Evolutionary conservation across 2,329 filamentous ascomycete genomes (phyloP), one percentile per base, ranked within the genome.

Genomic region (Fusarium metavorans): DNA sequence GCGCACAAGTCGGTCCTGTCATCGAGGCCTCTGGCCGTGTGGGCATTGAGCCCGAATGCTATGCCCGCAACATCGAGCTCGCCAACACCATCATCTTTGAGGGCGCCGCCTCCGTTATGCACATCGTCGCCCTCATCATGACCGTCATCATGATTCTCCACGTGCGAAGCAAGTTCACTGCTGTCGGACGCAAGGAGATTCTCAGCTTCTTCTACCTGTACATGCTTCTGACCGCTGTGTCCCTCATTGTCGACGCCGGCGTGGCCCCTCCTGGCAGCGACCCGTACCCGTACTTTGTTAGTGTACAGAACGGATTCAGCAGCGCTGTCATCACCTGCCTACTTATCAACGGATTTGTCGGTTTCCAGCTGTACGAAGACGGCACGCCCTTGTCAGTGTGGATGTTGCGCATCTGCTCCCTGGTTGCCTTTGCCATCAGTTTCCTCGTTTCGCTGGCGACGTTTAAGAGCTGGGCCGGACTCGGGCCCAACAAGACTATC

Each of bases 41-140:
- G 14, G 94, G 95, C 77, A 97, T 98, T 75, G 93, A 98, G 82
- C 92, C 97, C 67, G 91, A 92, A 80, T 99, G 97, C 87, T 98
- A 96, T 85, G 94, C 97, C 69, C 92, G 97, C 69, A 97, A 97
- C 80, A 96, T 99, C 83, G 95, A 98, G 84, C 85, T 98, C 76
- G 97, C 95, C 77, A 99, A 99, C 86, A 99, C 97, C 45, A 96
- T 98, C 85, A 99, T 99, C 81, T 99, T 99, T 83, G 92, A 98
- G 85, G 94, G 92, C 81, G 97, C 95, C 32, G 92, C 95, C 25
- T 94, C 94, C 72, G 95, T 96, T 81, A 94, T 97, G 85, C 97
- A 99, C 84, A 98, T 99, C 76, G 86, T 93, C 67, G 94, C 96
- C 16, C 87, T 99, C 69, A 87, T 92, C 78, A 98, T 99, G 96